These are phyloP conservation scores for Cyclotella choctawhatcheeana DNA, from an alignment of 108 stramenopile genomes.

Conservation along the genomic window DNA sequence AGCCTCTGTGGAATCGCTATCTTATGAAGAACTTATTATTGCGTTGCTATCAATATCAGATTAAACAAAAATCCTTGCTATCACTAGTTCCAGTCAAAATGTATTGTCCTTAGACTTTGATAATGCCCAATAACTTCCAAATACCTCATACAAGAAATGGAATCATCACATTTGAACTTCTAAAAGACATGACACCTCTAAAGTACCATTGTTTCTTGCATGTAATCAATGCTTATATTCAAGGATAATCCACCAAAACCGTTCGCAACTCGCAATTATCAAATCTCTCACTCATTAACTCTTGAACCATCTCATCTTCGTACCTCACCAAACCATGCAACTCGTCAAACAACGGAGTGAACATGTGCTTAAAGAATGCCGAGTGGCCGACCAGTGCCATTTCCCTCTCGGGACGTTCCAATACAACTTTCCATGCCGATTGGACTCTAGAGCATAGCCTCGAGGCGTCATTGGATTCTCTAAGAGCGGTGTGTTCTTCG, in stretches of 20 bases:
- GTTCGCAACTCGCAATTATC: conserved; percentile 51
- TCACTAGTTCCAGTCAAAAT: background rate
- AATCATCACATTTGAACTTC: background rate
- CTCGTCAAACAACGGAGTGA: conserved; percentile 49
- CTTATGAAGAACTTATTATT: conserved; percentile 1
- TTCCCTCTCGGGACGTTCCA: conserved; percentile 34
- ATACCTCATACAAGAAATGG: background rate
- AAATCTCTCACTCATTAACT: conserved; percentile 41
- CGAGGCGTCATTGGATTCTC: conserved; percentile 44
- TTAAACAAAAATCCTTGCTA: background rate
- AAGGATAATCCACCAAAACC: conserved; percentile 44
- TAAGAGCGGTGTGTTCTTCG: conserved; percentile 1
- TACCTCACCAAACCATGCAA: conserved; percentile 43
- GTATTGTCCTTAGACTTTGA: too few species aligned
- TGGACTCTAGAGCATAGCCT: conserved; percentile 37
- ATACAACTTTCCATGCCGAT: conserved; percentile 38
- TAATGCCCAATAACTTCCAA: background rate
- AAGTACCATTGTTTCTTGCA: background rate
- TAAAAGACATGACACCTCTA: background rate
- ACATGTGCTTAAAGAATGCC: conserved; percentile 58
- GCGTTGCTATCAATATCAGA: background rate
- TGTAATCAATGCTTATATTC: too few species aligned
- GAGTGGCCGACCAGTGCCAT: conserved; percentile 53
- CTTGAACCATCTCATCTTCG: conserved; percentile 37
- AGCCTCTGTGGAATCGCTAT: conserved; percentile 33